Conservation (phyloP, 176 grass and related monocot species). For the Chrysopogon serrulatus region DNA sequence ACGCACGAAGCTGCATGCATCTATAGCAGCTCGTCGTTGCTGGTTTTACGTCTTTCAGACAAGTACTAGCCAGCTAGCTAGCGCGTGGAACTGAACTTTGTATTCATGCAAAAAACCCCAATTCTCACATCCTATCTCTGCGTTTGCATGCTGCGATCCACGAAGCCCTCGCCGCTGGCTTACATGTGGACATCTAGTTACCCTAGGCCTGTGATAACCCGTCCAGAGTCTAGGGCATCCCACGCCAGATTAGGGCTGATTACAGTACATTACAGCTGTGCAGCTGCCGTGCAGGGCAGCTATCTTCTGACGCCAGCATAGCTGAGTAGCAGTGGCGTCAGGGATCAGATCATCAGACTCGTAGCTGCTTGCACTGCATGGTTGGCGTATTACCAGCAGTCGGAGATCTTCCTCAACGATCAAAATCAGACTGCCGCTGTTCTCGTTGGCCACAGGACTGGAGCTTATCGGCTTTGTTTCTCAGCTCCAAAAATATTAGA, state of each 20-base stretch:
- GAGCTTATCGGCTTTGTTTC: neutral
- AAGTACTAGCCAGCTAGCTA: no score
- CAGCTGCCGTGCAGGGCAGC: neutral
- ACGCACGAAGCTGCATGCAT: neutral
- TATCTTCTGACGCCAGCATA: neutral
- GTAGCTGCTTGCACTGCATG: neutral
- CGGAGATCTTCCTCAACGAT: slow-evolving; percentile 20
- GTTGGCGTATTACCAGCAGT: slow-evolving; percentile 1
- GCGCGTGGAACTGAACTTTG: neutral
- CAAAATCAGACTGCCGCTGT: slow-evolving; percentile 3
- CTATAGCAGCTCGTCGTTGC: neutral
- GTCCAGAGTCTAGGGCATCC: neutral
- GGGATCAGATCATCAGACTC: slow-evolving; percentile 15
- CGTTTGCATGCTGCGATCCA: slow-evolving; percentile 27
- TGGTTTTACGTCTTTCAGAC: neutral
- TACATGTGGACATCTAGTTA: slow-evolving; percentile 35
- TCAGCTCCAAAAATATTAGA: neutral
- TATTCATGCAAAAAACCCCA: neutral
- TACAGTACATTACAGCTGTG: neutral
- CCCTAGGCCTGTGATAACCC: neutral
- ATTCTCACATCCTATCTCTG: neutral
- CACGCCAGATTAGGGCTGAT: slow-evolving; percentile 23
- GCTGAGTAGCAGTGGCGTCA: slow-evolving; percentile 17
- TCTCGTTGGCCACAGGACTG: neutral
- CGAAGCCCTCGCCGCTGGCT: neutral